A percentile compares a stretch with the other conserved stretches of the same genome.
phyloP scores from a whole-genome alignment of 768 basidiomycete species.

The Coprinopsis marcescibilis region DNA sequence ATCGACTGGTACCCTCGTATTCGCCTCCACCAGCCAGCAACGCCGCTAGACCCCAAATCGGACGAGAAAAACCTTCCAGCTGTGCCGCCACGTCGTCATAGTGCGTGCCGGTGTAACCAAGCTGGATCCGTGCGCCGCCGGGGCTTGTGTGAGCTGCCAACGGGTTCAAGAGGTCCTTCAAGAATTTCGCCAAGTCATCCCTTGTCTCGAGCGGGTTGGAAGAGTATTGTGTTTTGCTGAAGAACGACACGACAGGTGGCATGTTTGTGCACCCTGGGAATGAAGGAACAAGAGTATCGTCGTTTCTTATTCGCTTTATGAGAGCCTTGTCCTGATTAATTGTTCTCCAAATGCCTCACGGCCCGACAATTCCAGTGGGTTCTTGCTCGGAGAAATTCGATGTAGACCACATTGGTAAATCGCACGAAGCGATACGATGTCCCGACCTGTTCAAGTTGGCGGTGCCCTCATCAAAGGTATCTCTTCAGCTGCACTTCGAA shows the following conservation, averaged over 20 bases:
- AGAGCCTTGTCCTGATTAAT: no score
- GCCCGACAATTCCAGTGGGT: no score
- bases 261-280: neutral
- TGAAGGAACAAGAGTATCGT: neutral
- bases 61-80: constrained; percentile 71
- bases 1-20: constrained; percentile 54
- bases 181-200: constrained; percentile 51
- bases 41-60: constrained; percentile 70
- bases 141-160: constrained; percentile 65
- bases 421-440: no score
- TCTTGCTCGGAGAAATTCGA: no score
- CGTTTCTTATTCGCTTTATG: no score
- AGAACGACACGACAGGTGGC: constrained; percentile 27
- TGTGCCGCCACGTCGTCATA: constrained; percentile 69
- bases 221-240: constrained; percentile 37
- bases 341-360: no score
- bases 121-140: constrained; percentile 64
- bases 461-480: no score
- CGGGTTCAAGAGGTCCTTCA: constrained; percentile 57
- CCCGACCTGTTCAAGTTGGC: no score
- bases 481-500: no score
- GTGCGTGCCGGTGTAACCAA: constrained; percentile 66
- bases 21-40: constrained; percentile 58
- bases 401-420: no score
- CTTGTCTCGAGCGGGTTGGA: constrained; percentile 59